A percentile compares a stretch with the other conserved stretches of the same genome.
Evolutionary conservation across 2,329 filamentous ascomycete genomes (phyloP).

Genomic region (Tolypocladium nubicola): DNA sequence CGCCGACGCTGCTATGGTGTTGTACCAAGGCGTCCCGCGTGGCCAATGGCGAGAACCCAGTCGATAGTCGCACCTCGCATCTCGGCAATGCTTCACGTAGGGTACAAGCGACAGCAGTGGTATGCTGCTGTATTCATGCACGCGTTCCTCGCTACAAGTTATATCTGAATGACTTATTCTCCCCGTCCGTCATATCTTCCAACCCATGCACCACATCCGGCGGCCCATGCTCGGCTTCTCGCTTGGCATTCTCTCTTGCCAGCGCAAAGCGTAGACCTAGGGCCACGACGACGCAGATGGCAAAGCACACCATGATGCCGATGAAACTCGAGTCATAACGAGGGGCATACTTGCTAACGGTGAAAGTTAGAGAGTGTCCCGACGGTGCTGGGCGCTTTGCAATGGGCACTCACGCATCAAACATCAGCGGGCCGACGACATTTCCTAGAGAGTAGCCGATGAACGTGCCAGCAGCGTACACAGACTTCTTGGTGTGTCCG

Average conservation of each 20-base stretch:
- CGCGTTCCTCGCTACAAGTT: slow-evolving; percentile 1
- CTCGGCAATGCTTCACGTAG: too few relatives aligned
- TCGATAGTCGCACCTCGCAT: too few relatives aligned
- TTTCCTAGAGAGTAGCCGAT: slow-evolving; percentile 23
- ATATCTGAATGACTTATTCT: slow-evolving; percentile 12
- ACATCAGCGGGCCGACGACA: slow-evolving; percentile 20
- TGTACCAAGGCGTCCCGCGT: too few relatives aligned
- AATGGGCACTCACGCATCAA: slow-evolving; percentile 14
- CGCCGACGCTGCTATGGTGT: too few relatives aligned
- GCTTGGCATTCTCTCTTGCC: slow-evolving; percentile 16
- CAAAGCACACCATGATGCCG: slow-evolving; percentile 22
- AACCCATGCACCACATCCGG: slow-evolving; percentile 22
- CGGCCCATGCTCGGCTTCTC: slow-evolving; percentile 18
- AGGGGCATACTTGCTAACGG: slow-evolving; percentile 15
- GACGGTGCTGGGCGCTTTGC: too few relatives aligned
- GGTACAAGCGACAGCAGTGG: too few relatives aligned
- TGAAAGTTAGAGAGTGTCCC: too few relatives aligned
- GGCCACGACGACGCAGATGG: slow-evolving; percentile 17
- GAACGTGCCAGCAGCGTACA: slow-evolving; percentile 9
- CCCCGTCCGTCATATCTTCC: slow-evolving; percentile 25
- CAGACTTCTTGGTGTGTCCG: too few relatives aligned
- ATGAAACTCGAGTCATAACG: slow-evolving; percentile 16
- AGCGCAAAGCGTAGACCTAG: slow-evolving; percentile 16
- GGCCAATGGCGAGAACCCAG: too few relatives aligned
- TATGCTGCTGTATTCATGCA: background rate